Evolutionary conservation across 345 rosid genomes (phyloP).

Genomic region (Populus nigra): DNA sequence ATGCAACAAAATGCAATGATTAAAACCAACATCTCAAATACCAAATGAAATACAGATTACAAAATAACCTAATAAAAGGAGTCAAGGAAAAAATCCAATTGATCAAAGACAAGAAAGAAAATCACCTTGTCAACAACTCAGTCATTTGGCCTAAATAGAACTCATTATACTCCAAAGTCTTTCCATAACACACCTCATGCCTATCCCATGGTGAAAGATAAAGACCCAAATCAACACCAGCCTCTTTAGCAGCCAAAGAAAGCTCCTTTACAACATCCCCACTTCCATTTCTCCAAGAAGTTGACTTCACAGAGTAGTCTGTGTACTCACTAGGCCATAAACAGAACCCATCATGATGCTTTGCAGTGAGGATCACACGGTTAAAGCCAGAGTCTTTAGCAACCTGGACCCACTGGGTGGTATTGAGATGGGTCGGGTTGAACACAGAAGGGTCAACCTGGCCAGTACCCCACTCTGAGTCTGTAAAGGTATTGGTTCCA

Average conservation of each 20-base stretch:
- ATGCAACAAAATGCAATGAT: neutral
- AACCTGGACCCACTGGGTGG: conserved; percentile 77
- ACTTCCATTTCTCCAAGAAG: conserved; percentile 58
- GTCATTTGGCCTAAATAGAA: conserved; percentile 81
- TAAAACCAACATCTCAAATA: neutral
- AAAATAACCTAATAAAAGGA: neutral
- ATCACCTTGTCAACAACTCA: conserved; percentile 77
- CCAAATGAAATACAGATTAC: neutral
- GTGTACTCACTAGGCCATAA: conserved; percentile 82
- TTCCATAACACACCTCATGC: conserved; percentile 66
- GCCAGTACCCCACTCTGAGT: conserved; percentile 89
- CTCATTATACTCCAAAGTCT: conserved; percentile 81
- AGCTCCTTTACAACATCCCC: conserved; percentile 77
- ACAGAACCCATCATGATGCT: conserved; percentile 97
- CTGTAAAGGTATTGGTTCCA: conserved; percentile 83
- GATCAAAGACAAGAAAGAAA: neutral
- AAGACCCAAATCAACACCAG: conserved; percentile 59
- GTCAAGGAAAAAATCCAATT: neutral
- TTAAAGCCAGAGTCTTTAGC: conserved; percentile 72
- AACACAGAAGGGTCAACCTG: conserved; percentile 62
- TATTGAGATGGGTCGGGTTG: conserved; percentile 58
- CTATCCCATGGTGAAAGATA: conserved; percentile 97
- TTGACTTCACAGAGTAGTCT: conserved; percentile 65
- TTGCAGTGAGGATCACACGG: conserved; percentile 73
- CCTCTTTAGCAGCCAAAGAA: conserved; percentile 57